Evolutionary conservation across 2,329 filamentous ascomycete genomes (phyloP).

Genomic region (Talaromyces funiculosus): DNA sequence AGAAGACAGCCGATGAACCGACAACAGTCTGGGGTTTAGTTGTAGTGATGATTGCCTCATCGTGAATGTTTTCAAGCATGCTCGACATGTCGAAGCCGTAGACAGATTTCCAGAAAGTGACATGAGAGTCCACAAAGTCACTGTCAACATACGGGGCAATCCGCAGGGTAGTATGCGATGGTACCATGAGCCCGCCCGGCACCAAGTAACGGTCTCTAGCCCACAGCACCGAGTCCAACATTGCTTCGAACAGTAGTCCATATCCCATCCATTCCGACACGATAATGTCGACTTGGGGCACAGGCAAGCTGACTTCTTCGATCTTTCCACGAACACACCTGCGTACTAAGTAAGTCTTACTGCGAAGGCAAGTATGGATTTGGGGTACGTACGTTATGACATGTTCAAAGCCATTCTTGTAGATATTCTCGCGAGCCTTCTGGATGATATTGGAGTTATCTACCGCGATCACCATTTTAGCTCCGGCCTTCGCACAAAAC

Average conservation of each 20-base stretch:
- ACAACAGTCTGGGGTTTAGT: conserved; percentile 55
- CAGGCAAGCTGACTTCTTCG: conserved; percentile 75
- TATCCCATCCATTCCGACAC: conserved; percentile 99
- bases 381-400: conserved; percentile 55
- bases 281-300: conserved; percentile 83
- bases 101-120: conserved; percentile 83
- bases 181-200: conserved; percentile 74
- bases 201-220: conserved; percentile 82
- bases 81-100: conserved; percentile 93
- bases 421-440: conserved; percentile 78
- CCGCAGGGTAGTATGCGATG: conserved; percentile 76
- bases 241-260: conserved; percentile 85
- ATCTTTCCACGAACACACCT: conserved; percentile 74
- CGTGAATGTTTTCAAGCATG: conserved; percentile 77
- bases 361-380: neutral
- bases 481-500: conserved; percentile 89
- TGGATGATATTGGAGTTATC: conserved; percentile 88
- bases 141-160: conserved; percentile 73
- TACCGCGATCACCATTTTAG: conserved; percentile 78
- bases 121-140: conserved; percentile 70
- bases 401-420: conserved; percentile 68
- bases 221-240: conserved; percentile 87
- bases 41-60: conserved; percentile 73
- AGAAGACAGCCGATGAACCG: conserved; percentile 58
- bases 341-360: conserved; percentile 11